Evolutionary conservation across 2,329 filamentous ascomycete genomes (phyloP), one percentile per base, ranked within the genome.

Genomic region (Aspergillus sergii): DNA sequence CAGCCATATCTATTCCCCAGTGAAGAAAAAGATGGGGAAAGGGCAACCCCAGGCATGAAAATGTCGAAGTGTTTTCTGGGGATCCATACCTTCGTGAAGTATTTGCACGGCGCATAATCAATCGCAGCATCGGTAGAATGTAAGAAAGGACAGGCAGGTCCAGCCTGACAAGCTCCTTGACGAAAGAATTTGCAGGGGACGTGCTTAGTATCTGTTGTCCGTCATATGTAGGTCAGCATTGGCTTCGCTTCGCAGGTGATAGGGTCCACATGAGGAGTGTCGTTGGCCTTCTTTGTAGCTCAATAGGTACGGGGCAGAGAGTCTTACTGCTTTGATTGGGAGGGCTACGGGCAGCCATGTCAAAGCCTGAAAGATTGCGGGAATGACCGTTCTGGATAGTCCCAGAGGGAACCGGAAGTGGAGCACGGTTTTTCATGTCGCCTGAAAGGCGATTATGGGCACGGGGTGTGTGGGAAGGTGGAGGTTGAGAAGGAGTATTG

Each of bases 101-200:
- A 99, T 81, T 98, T 99, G 89, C 95, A 99, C 14, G 88, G 88
- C 68, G 96, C 89, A 66, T 91, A 94, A 77, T 97, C 93, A 58
- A 91, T 87, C 46, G 93, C 88, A 34, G 89, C 86, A 76, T 95
- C 92, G 68, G 95, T 89, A 68, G 96, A 94, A 81, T 99, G 95
- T 72, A 93, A 92, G 81, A 98, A 99, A 46, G 95, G 95, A 82
- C 95, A 99, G 69, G 94, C 93, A 77, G 91, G 92, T 71, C 95
- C 95, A 62, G 95, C 95, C 85, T 98, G 94, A 79, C 95, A 99
- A 73, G 93, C 89, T 77, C 94, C 94, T 82, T 97, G 93, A 59
- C 93, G 90, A 81, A 95, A 99, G 90, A 99, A 99, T 85, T 98
- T 98, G 91, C 95, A 99, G 45, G 95, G 95, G 51, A 99, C 95